Evolutionary conservation across 2,329 filamentous ascomycete species (phyloP).

Genomic region (Cryphonectria nitschkei): DNA sequence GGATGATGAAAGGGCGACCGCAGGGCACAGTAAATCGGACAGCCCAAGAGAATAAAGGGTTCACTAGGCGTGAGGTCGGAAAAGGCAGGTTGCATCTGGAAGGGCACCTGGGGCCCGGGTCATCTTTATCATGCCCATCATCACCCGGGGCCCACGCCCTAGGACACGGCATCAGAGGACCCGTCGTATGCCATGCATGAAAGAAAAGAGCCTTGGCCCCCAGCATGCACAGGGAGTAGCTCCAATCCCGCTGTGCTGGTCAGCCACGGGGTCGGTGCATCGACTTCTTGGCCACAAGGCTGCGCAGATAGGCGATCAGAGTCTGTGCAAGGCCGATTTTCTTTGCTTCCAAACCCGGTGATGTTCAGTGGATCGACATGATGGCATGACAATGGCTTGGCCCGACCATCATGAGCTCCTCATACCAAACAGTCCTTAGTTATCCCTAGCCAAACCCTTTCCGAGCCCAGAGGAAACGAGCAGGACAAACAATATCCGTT

Average conservation of each 20-base stretch:
- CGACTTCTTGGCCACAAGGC: conserved; percentile 2
- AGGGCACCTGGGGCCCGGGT: conserved; percentile 8
- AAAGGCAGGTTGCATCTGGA: conserved; percentile 23
- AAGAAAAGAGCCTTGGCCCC: not conserved
- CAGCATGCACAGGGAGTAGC: not conserved
- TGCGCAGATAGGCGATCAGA: not conserved
- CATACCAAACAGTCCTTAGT: not conserved
- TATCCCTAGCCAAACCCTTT: not conserved
- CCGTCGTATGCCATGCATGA: not conserved
- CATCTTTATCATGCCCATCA: conserved; percentile 18
- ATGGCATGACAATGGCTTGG: conserved; percentile 1
- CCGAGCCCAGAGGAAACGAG: not conserved
- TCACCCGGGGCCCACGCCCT: conserved; percentile 1
- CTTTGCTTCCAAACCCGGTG: not conserved
- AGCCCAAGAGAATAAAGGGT: not conserved
- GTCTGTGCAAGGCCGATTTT: not conserved
- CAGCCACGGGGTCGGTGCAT: conserved; percentile 2
- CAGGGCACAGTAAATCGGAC: not conserved
- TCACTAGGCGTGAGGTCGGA: conserved; percentile 8
- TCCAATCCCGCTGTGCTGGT: not conserved
- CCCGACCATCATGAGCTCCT: not conserved
- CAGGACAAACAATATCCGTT: not conserved
- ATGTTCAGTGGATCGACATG: not conserved
- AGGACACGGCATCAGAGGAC: conserved; percentile 6
- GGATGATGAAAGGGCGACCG: not conserved